These are phyloP conservation scores for Fusarium musae DNA, from an alignment of 2,329 filamentous ascomycete genomes.

Conservation along the genomic window DNA sequence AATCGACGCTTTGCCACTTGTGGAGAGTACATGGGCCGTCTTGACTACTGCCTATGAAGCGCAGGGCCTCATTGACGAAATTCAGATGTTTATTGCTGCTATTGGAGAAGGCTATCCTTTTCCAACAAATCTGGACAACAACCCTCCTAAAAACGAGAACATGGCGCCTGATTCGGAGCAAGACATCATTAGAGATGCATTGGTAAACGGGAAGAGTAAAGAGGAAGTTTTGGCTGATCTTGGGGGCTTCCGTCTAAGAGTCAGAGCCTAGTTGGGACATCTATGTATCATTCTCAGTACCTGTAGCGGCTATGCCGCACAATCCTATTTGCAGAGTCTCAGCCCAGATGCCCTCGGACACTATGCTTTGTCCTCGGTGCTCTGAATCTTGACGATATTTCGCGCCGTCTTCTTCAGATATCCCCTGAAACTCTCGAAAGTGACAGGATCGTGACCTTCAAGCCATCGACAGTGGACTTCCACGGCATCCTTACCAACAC, in stretches of 20 bases:
- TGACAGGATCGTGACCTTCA: conserved; percentile 75
- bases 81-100: conserved; percentile 60
- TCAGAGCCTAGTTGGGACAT: conserved; percentile 20
- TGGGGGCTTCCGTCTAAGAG: conserved; percentile 29
- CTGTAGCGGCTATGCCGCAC: neutral
- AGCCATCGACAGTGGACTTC: conserved; percentile 69
- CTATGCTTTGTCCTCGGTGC: neutral
- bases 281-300: neutral
- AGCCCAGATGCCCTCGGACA: too few species aligned
- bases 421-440: conserved; percentile 90
- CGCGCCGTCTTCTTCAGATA: conserved; percentile 68
- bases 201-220: conserved; percentile 55
- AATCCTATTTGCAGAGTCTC: neutral
- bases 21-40: conserved; percentile 58
- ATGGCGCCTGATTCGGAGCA: conserved; percentile 72
- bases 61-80: conserved; percentile 53
- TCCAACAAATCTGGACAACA: conserved; percentile 68
- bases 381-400: neutral
- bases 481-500: conserved; percentile 53
- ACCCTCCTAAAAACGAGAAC: conserved; percentile 64
- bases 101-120: conserved; percentile 70
- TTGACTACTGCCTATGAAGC: conserved; percentile 47
- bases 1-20: conserved; percentile 62
- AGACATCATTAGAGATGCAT: conserved; percentile 57
- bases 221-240: conserved; percentile 55